Base-by-base conservation (phyloP, 2,329 filamentous ascomycete genomes). In the Monosporascus sp. region DNA sequence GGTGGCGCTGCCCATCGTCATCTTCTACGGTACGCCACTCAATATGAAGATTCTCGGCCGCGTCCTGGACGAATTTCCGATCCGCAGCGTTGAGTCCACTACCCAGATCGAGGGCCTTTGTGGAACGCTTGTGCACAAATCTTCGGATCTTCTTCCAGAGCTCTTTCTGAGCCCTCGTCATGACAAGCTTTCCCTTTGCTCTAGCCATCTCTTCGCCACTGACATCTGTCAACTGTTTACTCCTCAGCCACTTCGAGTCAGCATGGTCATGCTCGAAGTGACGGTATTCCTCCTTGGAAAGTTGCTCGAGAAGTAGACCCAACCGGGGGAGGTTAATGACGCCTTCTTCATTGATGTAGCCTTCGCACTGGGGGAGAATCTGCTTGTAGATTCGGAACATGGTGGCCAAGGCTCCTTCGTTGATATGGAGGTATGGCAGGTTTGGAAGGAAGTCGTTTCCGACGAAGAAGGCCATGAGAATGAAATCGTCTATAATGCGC, bases 381-480 rank as follows among this genome's bases (percentile, higher is more conserved):
- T 87, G 81, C 72, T 97, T 97, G 79, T 99, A 99, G 55, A 96
- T 85, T 67, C 88, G 88, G 71, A 99, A 99, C 94, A 99, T 99
- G 67, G 94, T 87, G 24, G 93, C 90, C 71, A 99, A 76, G 22
- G 95, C 94, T 60, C 94, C 95, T 72, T 99, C 95, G 72, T 99
- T 99, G 73, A 99, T 99, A 72, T 99, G 94, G 60, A 99, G 75
- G 66, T 95, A 90, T 5, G 95, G 95, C 54, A 99, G 79, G 72
- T 99, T 97, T 3, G 94, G 94, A 70, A 99, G 81, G 75, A 99
- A 99, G 81, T 99, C 94, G 72, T 99, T 99, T 68, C 94, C 94
- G 65, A 99, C 91, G 71, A 99, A 99, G 76, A 99, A 99, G 48
- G 92, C 93, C 91, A 99, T 97, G 56, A 99, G 82, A 68, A 99